A percentile compares a stretch with the other conserved stretches of the same genome.
These are phyloP conservation scores for Stentor roeselii DNA, from an alignment of 73 alveolate genomes.

Conservation along the genomic window DNA sequence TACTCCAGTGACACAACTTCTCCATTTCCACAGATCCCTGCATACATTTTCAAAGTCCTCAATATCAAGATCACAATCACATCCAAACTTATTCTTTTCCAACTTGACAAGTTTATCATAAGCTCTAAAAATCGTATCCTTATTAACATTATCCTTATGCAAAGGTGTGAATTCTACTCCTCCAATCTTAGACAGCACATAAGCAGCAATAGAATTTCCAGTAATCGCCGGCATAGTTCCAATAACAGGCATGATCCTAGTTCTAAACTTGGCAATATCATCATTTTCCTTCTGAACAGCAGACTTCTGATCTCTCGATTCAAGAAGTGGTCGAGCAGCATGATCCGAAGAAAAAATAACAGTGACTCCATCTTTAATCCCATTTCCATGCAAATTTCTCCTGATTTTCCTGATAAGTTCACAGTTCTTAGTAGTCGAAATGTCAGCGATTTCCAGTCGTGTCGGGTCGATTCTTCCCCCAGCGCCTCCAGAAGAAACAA, in stretches of 20 bases:
- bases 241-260: conserved; percentile 68
- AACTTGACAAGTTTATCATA: background rate
- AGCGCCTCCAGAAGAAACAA: conserved; percentile 84
- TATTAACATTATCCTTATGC: background rate
- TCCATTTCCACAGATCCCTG: conserved; percentile 31
- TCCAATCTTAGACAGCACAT: conserved; percentile 33
- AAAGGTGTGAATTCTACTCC: conserved; percentile 31
- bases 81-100: background rate
- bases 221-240: conserved; percentile 75
- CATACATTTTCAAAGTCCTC: conserved; percentile 29
- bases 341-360: conserved; percentile 58
- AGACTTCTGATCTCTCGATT: conserved; percentile 52
- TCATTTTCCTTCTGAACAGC: conserved; percentile 45
- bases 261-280: conserved; percentile 57
- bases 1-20: background rate
- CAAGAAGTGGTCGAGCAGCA: conserved; percentile 54
- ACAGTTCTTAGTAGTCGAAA: conserved; percentile 47
- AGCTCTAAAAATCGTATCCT: conserved; percentile 23
- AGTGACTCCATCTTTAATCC: conserved; percentile 39
- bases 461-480: conserved; percentile 87
- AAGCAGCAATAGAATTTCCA: conserved; percentile 63
- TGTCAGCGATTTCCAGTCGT: conserved; percentile 66
- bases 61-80: conserved; percentile 21
- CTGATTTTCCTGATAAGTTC: conserved; percentile 38
- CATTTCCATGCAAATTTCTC: background rate